Conservation (phyloP, 768 basidiomycete species). For the Astraeus odoratus region DNA sequence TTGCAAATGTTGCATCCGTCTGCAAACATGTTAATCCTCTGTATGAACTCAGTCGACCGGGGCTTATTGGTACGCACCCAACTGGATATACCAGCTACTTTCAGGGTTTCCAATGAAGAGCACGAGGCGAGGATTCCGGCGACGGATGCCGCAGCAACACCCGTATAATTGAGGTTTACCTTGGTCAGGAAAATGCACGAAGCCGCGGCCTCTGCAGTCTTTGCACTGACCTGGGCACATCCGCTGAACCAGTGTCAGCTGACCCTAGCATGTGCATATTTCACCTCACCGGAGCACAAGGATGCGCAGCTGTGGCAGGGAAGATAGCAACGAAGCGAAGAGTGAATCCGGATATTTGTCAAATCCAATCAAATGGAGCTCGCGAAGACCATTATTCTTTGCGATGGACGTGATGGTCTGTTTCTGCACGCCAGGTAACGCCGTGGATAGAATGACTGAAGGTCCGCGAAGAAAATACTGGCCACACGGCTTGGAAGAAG, state of each 20-base stretch:
- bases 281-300: constrained; percentile 48
- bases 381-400: constrained; percentile 28
- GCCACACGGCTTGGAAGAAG: background rate
- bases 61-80: constrained; percentile 38
- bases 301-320: constrained; percentile 37
- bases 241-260: constrained; percentile 35
- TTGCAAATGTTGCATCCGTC: constrained; percentile 52
- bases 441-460: constrained; percentile 38
- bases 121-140: constrained; percentile 34
- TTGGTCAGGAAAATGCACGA: constrained; percentile 37
- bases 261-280: constrained; percentile 3
- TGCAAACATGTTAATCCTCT: constrained; percentile 16
- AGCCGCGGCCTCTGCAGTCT: constrained; percentile 40
- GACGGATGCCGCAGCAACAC: constrained; percentile 43
- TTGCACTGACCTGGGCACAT: constrained; percentile 48
- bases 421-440: constrained; percentile 46
- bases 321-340: constrained; percentile 44
- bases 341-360: constrained; percentile 43
- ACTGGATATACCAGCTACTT: constrained; percentile 53
- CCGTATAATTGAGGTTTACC: constrained; percentile 58
- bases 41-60: background rate
- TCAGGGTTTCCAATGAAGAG: constrained; percentile 44
- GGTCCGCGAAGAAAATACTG: constrained; percentile 57
- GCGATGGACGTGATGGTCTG: constrained; percentile 42
- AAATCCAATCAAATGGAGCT: constrained; percentile 47